Evolutionary conservation across 805 yeast genomes (phyloP), one percentile per base, ranked within the genome.

Genomic region (Pichia cephalocereana): DNA sequence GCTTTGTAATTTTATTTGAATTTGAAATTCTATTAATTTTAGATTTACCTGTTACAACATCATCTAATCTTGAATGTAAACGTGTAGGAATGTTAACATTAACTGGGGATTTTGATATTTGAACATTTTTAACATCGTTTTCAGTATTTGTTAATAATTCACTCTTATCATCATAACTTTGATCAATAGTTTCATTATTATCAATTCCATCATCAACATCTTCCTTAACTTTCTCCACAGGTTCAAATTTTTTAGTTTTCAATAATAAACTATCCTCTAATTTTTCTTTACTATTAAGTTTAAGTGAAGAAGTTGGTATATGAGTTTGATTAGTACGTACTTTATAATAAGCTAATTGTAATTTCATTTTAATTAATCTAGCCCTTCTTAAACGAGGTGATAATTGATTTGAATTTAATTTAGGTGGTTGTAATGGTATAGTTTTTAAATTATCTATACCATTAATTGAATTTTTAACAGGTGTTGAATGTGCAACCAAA

Each of bases 261-360:
- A 17, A 15, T 15, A 27, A 40, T 12, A 19, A 40, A 32, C 11
- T 19, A 15, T 15, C 19, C 17, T 12, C 32, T 26, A 26, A 4
- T 23, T 23, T 23, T 4, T 4, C 7, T 4, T 52, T n/a, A 8
- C 32, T 14, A 30, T 12, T 6, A 30, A 62, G 55, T 48, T 64
- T 56, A 41, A 71, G 58, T 18, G 62, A 59, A 26, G 51, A 43
- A 17, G 69, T 50, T 7, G 71, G 67, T 3, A 63, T 64, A 8
- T 58, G 55, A 1, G 65, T 63, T 57, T 76, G 80, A 52, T 75
- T 70, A 1, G 80, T 76, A 47, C 68, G 67, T 40, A 71, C 70
- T 55, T 76, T 77, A 59, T 70, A 77, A 54, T 74, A 74, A 2
- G 82, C 82, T 44, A 76, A 56, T 54, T 74, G 73, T 26, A 77